phyloP scores from a whole-genome alignment of 208 protist genomes.

The Crithidia expoeki region DNA sequence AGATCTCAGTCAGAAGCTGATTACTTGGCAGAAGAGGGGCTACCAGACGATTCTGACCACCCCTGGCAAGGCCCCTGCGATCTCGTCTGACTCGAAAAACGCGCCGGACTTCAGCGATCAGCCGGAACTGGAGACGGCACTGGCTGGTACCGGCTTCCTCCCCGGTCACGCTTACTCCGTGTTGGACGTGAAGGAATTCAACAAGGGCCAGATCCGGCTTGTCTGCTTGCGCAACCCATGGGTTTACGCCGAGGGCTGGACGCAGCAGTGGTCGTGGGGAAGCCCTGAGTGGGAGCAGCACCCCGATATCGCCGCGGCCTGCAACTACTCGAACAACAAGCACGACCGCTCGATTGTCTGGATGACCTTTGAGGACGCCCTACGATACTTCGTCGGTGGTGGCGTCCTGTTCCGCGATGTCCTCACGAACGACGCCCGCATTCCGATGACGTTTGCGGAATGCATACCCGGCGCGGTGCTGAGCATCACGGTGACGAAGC shows the following conservation, averaged over 20 bases:
- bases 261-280: conserved; percentile 46
- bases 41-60: conserved; percentile 79
- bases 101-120: conserved; percentile 58
- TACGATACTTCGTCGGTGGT: conserved; percentile 81
- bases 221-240: conserved; percentile 80
- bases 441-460: conserved; percentile 74
- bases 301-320: conserved; percentile 39
- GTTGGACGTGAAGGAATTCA: conserved; percentile 47
- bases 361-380: conserved; percentile 73
- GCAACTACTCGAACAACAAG: conserved; percentile 31
- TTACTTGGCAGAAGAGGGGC: conserved; percentile 41
- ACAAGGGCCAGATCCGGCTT: conserved; percentile 46
- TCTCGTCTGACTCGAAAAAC: conserved; percentile 46
- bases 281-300: conserved; percentile 51
- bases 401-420: conserved; percentile 63
- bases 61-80: conserved; percentile 73
- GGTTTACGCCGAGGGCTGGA: conserved; percentile 42
- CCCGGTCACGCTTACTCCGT: conserved; percentile 85
- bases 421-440: conserved; percentile 56
- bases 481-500: conserved; percentile 53
- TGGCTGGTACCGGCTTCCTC: conserved; percentile 64
- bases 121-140: conserved; percentile 47
- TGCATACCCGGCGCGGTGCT: conserved; percentile 66
- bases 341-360: conserved; percentile 50
- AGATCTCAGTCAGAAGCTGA: conserved; percentile 48